phyloP scores from a whole-genome alignment of 352 stramenopile genomes.

The Pythium brassicae region DNA sequence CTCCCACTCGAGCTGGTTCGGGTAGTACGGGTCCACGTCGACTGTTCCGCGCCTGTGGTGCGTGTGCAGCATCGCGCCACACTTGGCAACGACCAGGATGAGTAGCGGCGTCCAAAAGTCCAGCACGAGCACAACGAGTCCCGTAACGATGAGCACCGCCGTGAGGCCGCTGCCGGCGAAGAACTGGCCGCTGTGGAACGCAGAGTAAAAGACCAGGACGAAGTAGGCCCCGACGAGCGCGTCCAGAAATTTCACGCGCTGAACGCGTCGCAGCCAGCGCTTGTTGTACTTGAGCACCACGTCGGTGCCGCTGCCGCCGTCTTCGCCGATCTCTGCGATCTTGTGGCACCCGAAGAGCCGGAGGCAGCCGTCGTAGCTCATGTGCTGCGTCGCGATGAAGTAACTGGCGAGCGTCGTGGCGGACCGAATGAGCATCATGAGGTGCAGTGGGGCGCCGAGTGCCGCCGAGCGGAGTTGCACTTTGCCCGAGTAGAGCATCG shows the following conservation, averaged over 20 bases:
- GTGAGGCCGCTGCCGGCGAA: constrained; percentile 38
- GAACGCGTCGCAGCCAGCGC: constrained; percentile 51
- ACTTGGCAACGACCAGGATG: constrained; percentile 61
- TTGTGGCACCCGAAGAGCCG: constrained; percentile 38
- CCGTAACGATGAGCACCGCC: constrained; percentile 38
- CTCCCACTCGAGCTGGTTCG: constrained; percentile 68
- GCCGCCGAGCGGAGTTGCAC: constrained; percentile 44
- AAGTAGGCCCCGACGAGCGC: constrained; percentile 50
- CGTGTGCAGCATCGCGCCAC: constrained; percentile 36
- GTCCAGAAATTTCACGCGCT: constrained; percentile 60
- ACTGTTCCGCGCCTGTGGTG: constrained; percentile 54
- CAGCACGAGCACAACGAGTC: constrained; percentile 40
- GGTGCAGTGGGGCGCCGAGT: constrained; percentile 54
- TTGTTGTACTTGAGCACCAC: constrained; percentile 68
- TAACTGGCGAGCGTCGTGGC: constrained; percentile 49
- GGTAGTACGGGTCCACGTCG: constrained; percentile 59
- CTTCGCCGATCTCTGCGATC: constrained; percentile 29
- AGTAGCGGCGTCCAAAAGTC: constrained; percentile 67
- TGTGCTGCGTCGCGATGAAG: constrained; percentile 46
- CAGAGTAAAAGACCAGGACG: constrained; percentile 64
- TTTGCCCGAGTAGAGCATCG: constrained; percentile 34
- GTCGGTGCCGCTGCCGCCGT: constrained; percentile 30
- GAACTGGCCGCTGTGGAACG: constrained; percentile 53
- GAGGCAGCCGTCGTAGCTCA: constrained; percentile 60
- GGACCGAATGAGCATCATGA: constrained; percentile 58